These are phyloP conservation scores for Tuber microsphaerosporum DNA, from an alignment of 495 filamentous ascomycete genomes.

Conservation along the genomic window DNA sequence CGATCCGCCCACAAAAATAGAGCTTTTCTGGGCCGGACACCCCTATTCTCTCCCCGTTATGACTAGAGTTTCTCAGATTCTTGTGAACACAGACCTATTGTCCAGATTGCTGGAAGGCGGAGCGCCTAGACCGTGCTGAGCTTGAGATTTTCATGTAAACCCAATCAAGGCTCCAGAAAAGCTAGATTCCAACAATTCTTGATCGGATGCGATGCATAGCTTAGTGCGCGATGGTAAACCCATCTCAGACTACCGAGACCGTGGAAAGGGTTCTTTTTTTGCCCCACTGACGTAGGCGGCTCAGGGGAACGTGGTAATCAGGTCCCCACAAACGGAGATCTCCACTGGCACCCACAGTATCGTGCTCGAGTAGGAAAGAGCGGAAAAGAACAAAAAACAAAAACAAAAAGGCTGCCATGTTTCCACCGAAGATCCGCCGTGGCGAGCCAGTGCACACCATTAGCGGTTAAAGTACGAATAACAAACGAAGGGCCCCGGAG, in stretches of 20 bases:
- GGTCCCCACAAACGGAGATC: neutral
- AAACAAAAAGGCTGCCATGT: neutral
- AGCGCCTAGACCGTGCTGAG: neutral
- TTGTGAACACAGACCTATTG: neutral
- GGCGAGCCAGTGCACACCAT: neutral
- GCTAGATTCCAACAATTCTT: neutral
- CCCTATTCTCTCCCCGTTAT: neutral
- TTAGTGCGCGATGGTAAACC: neutral
- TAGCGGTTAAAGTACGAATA: neutral
- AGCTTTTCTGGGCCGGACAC: neutral
- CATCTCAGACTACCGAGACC: neutral
- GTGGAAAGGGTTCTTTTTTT: neutral
- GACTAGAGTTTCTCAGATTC: neutral
- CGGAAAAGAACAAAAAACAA: neutral
- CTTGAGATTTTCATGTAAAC: neutral
- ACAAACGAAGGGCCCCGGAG: neutral
- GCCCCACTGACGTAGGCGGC: constrained; percentile 1
- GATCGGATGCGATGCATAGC: neutral
- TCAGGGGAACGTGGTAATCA: neutral
- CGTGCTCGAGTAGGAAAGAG: neutral
- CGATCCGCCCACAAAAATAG: neutral
- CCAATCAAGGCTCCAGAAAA: no score
- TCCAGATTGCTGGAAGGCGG: no score
- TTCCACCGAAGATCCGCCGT: neutral
- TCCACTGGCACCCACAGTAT: neutral